Conservation (phyloP, 73 alveolate genomes). For the Blepharisma japonicum region DNA sequence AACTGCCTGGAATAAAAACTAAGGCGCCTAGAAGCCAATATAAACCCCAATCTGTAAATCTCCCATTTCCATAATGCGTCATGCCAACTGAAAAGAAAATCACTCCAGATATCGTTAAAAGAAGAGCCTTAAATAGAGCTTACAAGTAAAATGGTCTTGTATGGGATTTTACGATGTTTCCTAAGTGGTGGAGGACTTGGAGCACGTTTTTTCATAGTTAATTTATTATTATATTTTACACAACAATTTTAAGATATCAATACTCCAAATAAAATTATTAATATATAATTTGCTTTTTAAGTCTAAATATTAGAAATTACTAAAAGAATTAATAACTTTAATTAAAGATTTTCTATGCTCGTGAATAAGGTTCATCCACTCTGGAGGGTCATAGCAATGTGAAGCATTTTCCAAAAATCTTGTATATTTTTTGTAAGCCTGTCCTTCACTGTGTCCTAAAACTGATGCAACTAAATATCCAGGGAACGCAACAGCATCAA, state of each 20-base stretch:
- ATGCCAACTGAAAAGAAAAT: conserved; percentile 27
- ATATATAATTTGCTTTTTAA: too few species aligned
- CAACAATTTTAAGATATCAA: too few species aligned
- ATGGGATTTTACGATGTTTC: conserved; percentile 22
- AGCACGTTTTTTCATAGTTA: neutral
- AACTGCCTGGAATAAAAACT: conserved; percentile 26
- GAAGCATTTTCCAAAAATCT: conserved; percentile 22
- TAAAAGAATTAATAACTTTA: too few species aligned
- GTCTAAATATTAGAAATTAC: too few species aligned
- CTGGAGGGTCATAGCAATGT: neutral
- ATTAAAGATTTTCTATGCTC: too few species aligned
- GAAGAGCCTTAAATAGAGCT: conserved; percentile 7
- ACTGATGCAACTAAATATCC: conserved; percentile 39
- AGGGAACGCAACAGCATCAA: conserved; percentile 54
- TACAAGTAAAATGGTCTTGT: conserved; percentile 13
- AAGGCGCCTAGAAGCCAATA: conserved; percentile 22
- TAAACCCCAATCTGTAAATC: conserved; percentile 6
- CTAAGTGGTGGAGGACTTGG: conserved; percentile 27
- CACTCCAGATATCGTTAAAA: neutral
- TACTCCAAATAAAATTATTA: too few species aligned
- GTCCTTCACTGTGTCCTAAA: conserved; percentile 52
- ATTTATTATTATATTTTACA: too few species aligned
- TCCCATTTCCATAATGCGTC: conserved; percentile 7
- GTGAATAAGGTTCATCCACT: too few species aligned
- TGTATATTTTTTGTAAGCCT: conserved; percentile 42